Percentiles rank a stretch among this genome's conserved stretches.
phyloP scores from a whole-genome alignment of 2,329 filamentous ascomycete species.

The Aureobasidium sp. region DNA sequence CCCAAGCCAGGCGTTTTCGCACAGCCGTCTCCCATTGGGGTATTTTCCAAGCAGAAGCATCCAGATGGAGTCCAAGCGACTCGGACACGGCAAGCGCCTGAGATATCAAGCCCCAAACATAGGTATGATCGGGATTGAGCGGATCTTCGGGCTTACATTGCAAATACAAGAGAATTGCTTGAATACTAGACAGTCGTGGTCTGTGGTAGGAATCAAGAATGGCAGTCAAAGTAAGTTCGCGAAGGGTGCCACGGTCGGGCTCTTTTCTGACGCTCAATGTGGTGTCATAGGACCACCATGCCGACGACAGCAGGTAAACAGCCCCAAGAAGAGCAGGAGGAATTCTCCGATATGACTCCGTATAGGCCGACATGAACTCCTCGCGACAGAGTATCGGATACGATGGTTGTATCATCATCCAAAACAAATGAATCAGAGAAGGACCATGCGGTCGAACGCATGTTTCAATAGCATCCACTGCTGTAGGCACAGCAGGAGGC shows the following conservation, averaged over 20 bases:
- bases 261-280: background rate
- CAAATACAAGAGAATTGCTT: no score
- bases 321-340: background rate
- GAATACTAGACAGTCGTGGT: no score
- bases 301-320: background rate
- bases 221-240: background rate
- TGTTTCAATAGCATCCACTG: background rate
- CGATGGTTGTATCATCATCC: background rate
- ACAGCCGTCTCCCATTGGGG: no score
- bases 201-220: background rate
- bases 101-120: no score
- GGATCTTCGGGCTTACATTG: no score
- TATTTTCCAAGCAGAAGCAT: no score
- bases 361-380: background rate
- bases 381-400: background rate
- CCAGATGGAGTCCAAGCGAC: no score
- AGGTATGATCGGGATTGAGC: no score
- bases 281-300: slow-evolving; percentile 1
- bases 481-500: background rate
- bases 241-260: background rate
- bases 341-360: background rate
- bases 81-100: no score
- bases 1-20: no score
- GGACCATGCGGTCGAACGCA: background rate
- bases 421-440: background rate